These are phyloP conservation scores for Neurospora sp. DNA, from an alignment of 495 filamentous ascomycete genomes.

Conservation along the genomic window DNA sequence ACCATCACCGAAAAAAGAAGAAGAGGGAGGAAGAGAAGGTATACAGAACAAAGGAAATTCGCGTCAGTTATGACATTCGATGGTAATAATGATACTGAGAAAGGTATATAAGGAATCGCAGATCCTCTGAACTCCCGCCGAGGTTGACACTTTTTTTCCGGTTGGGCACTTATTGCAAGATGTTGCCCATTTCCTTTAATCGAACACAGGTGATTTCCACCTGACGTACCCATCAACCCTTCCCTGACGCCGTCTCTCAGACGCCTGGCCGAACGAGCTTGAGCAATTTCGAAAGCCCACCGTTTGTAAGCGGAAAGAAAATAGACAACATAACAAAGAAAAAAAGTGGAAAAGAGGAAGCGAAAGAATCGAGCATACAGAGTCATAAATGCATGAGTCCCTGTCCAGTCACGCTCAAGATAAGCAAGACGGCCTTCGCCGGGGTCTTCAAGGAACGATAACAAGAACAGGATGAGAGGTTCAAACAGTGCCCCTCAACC, in stretches of 20 bases:
- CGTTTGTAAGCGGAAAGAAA: neutral
- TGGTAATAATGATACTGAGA: neutral
- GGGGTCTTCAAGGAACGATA: neutral
- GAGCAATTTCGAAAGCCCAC: neutral
- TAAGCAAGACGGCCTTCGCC: neutral
- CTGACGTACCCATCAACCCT: neutral
- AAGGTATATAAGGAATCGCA: neutral
- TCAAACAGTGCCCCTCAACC: constrained; percentile 35
- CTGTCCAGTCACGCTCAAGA: neutral
- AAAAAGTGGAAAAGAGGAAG: neutral
- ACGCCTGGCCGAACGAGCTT: neutral
- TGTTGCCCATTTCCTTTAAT: neutral
- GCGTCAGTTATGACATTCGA: neutral
- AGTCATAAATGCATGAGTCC: neutral
- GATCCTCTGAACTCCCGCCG: neutral
- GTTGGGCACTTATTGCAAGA: neutral
- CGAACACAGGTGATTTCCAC: neutral
- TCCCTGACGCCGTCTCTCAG: neutral
- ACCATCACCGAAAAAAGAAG: neutral
- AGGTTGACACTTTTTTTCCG: neutral
- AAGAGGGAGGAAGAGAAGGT: neutral
- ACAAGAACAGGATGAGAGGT: neutral
- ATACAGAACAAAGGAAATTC: neutral
- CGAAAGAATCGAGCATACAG: neutral
- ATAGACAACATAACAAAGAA: neutral